Base-by-base conservation (phyloP, 2,329 filamentous ascomycete species). In the Arthrobotrys musiformis region DNA sequence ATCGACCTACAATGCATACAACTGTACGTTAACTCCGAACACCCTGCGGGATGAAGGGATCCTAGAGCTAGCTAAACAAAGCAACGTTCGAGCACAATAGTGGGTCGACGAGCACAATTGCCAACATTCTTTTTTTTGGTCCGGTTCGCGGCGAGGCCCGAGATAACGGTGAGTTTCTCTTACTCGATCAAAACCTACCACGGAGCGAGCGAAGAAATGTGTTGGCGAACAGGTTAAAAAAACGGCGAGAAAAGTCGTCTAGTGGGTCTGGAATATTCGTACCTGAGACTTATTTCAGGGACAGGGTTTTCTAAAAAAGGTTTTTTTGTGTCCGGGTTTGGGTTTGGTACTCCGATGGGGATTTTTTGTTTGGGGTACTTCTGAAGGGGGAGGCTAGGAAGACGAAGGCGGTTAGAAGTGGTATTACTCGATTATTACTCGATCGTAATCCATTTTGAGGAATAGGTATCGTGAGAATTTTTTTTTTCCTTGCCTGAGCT, bases 381-480 rank as follows among this genome's bases (percentile, higher is more conserved):
- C 15, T 28, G 11, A 22, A 35, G 26, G 9, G n/a, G n/a, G n/a
- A n/a, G n/a, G n/a, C n/a, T n/a, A n/a, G n/a, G n/a, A n/a, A n/a
- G n/a, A n/a, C 40, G 35, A 40, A 11, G 24, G 2, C 69, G 69
- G 70, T 48, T 76, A 76, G 37, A 62, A 33, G 9, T 56, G 56
- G 56, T 67, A 77, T 77, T 77, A 77, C 73, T 77, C 73, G 73
- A 77, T 77, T 9, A 77, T 77, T 77, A 77, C 66, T 70, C 73
- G 73, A 77, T 70, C 17, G 22, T 28, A 72, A 72, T 50, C 58
- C 60, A 4, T 26, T 64, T 72, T 48, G 24, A 56, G 67, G 46
- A 15, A 58, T 63, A 56, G 67, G 46, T 22, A 58, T 63, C 35
- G 68, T 48, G 3, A 24, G 48, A 33, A 48, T 22, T 48, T 48